Evolutionary conservation across 305 asterid genomes (phyloP).

Genomic region (Euphrasia arctica): DNA sequence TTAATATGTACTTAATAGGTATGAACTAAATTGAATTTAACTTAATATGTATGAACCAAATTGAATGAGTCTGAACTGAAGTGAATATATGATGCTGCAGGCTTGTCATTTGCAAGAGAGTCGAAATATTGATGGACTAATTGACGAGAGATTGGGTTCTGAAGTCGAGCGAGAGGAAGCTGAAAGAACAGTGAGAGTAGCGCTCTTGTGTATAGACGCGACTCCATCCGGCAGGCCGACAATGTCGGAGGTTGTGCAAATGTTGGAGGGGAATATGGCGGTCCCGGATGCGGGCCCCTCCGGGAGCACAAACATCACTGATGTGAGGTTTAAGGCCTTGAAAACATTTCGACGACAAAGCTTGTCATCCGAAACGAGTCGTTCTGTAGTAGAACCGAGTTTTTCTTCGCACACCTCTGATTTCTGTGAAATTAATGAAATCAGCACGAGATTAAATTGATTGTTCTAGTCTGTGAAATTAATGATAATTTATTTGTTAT

Average conservation of each 20-base stretch:
- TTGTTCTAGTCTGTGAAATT: too few relatives aligned
- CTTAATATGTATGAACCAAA: too few relatives aligned
- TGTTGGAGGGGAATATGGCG: slow-evolving; percentile 60
- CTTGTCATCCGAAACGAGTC: slow-evolving; percentile 20
- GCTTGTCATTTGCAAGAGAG: slow-evolving; percentile 64
- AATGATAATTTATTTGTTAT: too few relatives aligned
- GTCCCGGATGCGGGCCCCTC: slow-evolving; percentile 49
- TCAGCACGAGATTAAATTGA: too few relatives aligned
- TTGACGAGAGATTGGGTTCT: slow-evolving; percentile 52
- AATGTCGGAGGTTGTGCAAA: slow-evolving; percentile 77
- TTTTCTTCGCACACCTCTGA: slow-evolving; percentile 32
- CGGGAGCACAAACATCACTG: slow-evolving; percentile 37
- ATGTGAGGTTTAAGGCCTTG: slow-evolving; percentile 64
- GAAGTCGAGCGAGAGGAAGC: slow-evolving; percentile 44
- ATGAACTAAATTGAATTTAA: too few relatives aligned
- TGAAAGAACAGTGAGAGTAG: slow-evolving; percentile 52
- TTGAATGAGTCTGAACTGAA: too few relatives aligned
- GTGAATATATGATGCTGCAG: slow-evolving; percentile 23
- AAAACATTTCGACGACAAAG: slow-evolving; percentile 52
- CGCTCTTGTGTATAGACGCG: slow-evolving; percentile 60
- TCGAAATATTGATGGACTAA: slow-evolving; percentile 42
- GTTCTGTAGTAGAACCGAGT: slow-evolving; percentile 28
- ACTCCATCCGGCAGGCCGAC: slow-evolving; percentile 72
- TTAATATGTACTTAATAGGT: too few relatives aligned
- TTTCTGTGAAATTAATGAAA: too few relatives aligned